A percentile compares a stretch with the other conserved stretches of the same genome.
Evolutionary conservation across 108 stramenopile genomes (phyloP).

Genomic region (Aureococcus anophagefferens): DNA sequence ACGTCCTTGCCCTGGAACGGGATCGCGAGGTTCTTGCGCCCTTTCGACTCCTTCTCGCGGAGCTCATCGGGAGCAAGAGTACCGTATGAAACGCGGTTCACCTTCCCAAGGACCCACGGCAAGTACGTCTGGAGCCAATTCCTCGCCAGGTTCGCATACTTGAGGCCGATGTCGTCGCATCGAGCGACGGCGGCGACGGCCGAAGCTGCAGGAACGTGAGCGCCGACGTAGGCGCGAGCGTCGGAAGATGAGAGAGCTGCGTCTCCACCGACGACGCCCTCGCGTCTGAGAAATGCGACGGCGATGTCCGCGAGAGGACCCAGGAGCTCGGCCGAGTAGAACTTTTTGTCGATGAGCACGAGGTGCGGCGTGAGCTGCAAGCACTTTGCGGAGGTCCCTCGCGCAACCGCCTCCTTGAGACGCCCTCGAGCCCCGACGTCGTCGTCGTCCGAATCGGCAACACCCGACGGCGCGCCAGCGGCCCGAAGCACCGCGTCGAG

Average conservation of each 20-base stretch:
- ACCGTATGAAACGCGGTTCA: constrained; percentile 16
- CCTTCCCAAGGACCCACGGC: constrained; percentile 11
- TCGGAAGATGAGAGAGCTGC: not conserved
- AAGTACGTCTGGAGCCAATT: constrained; percentile 13
- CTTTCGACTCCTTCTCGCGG: constrained; percentile 17
- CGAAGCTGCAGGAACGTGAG: too few relatives aligned
- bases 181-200: not conserved
- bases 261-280: not conserved
- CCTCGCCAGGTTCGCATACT: constrained; percentile 13
- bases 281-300: not conserved
- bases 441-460: too few relatives aligned
- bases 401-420: constrained; percentile 59
- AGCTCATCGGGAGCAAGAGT: constrained; percentile 8
- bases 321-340: constrained; percentile 74
- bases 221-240: not conserved
- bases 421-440: not conserved
- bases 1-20: constrained; percentile 54
- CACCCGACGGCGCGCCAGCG: not conserved
- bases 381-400: constrained; percentile 65
- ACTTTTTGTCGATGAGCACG: constrained; percentile 73
- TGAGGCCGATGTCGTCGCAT: not conserved
- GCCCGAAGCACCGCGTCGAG: not conserved
- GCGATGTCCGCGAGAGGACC: constrained; percentile 63
- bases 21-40: constrained; percentile 44
- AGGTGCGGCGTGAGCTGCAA: constrained; percentile 84